Base-by-base conservation (phyloP, 495 filamentous ascomycete genomes). In the Trichocladium uniseriatum region DNA sequence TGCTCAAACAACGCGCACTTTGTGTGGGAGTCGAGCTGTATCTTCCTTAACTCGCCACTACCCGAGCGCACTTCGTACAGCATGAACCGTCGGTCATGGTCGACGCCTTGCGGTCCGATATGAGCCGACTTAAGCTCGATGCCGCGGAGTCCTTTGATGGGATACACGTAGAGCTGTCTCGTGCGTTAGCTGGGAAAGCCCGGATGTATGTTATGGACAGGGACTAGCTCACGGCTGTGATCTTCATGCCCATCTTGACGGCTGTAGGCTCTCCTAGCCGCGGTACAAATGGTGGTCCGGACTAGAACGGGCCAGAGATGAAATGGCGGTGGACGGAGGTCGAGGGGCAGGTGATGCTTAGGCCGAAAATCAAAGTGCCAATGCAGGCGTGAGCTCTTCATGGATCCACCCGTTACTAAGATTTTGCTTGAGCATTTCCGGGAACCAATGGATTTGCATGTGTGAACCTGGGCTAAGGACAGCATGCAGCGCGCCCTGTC, bases 81-180 rank as follows among this genome's bases (percentile, higher is more conserved):
- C 79, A 92, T 86, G 62, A 87, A 92, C 14, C 73, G 69, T 8
- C 90, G 80, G 68, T 96, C 90, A 64, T 87, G 76, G 28, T 69
- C 66, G 49, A 94, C 77, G 11, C 89, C 89, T 52, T 80, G 74
- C n/a, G 72, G 64, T 1, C 80, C 81, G 29, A 90, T 59, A 6
- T 66, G 51, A 10, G 83, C 75, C 18, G 69, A 58, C 3, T 67
- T 38, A 31, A 95, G 62, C 21, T 73, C 48, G 24, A 86, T 77
- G 5, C 76, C 80, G 5, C 83, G 79, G 1, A 95, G 75, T 2
- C 82, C 88, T 59, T 95, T 96, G 70, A 96, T 86, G 47, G 90
- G 89, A 61, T 95, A 94, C 36, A 86, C 73, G 67, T 87, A 92
- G 28, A 96, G 74, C 84, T 92, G 57, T 40, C 35, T 16, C 19